Conservation (phyloP, 257 asterid genomes). For the Echium plantagineum region DNA sequence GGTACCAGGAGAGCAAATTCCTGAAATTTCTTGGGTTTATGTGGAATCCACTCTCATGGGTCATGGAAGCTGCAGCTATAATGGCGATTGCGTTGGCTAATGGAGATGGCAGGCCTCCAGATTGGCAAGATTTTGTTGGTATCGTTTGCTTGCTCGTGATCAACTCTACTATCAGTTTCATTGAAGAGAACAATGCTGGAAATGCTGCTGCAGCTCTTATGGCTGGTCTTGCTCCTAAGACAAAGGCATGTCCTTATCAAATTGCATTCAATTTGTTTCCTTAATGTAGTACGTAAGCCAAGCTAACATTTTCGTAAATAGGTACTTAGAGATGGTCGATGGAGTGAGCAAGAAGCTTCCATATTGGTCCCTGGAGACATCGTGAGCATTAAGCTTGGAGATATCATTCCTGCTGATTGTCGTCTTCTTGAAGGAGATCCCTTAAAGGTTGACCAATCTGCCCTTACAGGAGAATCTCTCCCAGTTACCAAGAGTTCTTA, state of each 20-base stretch:
- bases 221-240: conserved; percentile 99
- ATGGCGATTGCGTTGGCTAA: conserved; percentile 95
- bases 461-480: conserved; percentile 91
- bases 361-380: conserved; percentile 95
- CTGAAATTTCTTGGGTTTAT: conserved; percentile 93
- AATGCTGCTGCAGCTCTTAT: conserved; percentile 98
- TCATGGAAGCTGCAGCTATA: conserved; percentile 94
- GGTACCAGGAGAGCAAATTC: conserved; percentile 68
- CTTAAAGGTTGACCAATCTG: conserved; percentile 86
- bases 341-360: conserved; percentile 90
- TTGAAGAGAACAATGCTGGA: conserved; percentile 97
- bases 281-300: too few species aligned
- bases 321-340: conserved; percentile 84
- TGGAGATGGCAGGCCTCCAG: conserved; percentile 86
- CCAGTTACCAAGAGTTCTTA: conserved; percentile 75
- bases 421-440: conserved; percentile 99
- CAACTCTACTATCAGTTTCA: conserved; percentile 97
- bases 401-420: conserved; percentile 85
- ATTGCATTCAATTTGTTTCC: too few species aligned
- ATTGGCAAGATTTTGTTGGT: conserved; percentile 96
- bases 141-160: conserved; percentile 82
- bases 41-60: conserved; percentile 99
- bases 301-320: conserved; percentile 8
- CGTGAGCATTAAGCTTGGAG: conserved; percentile 79
- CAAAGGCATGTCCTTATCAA: conserved; percentile 39